phyloP scores from a whole-genome alignment of 768 basidiomycete genomes.

The Termitomyces sp. region DNA sequence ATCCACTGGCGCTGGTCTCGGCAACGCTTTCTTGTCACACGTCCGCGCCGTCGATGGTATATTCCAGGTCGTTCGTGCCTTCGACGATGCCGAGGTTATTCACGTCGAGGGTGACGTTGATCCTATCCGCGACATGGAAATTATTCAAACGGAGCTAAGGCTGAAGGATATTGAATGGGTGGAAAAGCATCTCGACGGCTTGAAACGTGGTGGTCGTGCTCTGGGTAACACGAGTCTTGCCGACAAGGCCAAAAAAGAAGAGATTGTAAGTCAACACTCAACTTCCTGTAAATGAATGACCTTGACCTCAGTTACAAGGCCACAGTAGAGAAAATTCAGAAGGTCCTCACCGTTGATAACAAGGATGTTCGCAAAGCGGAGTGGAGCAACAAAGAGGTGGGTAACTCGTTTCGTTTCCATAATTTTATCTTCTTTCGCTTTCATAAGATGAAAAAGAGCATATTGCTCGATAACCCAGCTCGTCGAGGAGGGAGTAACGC shows the following conservation, averaged over 20 bases:
- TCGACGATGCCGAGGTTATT: constrained; percentile 98
- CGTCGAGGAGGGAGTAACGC: constrained; percentile 94
- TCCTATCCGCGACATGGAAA: constrained; percentile 95
- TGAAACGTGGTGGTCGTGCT: constrained; percentile 72
- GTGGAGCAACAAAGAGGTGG: constrained; percentile 96
- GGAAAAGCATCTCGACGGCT: constrained; percentile 79
- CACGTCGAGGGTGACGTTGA: constrained; percentile 99
- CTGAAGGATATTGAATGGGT: constrained; percentile 99
- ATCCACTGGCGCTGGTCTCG: constrained; percentile 96
- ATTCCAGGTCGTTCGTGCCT: constrained; percentile 96
- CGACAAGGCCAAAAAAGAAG: constrained; percentile 95
- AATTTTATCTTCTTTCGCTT: constrained; percentile 6
- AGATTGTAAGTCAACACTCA: constrained; percentile 60
- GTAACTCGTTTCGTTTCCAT: constrained; percentile 21
- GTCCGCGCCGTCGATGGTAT: constrained; percentile 99
- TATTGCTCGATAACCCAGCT: constrained; percentile 91
- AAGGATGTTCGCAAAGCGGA: constrained; percentile 92
- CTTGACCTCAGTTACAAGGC: constrained; percentile 45
- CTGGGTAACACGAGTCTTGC: constrained; percentile 79
- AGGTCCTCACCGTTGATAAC: constrained; percentile 72
- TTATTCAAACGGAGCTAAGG: constrained; percentile 91
- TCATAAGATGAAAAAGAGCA: constrained; percentile 73
- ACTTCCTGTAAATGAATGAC: background rate
- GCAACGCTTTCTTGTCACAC: constrained; percentile 96
- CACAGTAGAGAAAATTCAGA: constrained; percentile 81